Conservation (phyloP, 1,284 basidiomycete species). For the Malassezia nana region DNA sequence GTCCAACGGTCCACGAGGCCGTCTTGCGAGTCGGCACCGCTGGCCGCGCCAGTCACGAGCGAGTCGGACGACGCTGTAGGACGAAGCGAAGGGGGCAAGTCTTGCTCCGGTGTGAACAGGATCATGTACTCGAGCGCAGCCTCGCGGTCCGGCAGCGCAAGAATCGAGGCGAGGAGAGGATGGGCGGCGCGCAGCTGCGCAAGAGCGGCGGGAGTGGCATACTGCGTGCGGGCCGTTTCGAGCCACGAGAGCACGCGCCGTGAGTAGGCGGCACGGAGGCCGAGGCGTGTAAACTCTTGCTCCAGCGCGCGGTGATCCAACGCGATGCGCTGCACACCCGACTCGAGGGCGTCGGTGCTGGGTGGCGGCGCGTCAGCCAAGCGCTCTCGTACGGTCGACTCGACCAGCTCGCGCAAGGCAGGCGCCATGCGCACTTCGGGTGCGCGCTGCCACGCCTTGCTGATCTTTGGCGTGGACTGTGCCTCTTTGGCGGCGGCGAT, state of each 20-base stretch:
- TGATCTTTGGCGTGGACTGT: conserved; percentile 28
- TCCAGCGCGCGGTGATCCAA: conserved; percentile 25
- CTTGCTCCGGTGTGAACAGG: conserved; percentile 66
- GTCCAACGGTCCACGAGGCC: conserved; percentile 66
- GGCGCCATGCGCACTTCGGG: conserved; percentile 79
- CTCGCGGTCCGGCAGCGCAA: conserved; percentile 50
- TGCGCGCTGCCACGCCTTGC: conserved; percentile 58
- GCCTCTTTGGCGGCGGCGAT: conserved; percentile 22
- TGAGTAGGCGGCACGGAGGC: conserved; percentile 41
- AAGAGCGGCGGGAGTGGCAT: conserved; percentile 14
- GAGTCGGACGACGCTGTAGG: conserved; percentile 58
- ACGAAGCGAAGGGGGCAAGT: conserved; percentile 55
- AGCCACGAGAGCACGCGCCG: conserved; percentile 36
- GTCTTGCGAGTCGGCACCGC: conserved; percentile 52
- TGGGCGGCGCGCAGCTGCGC: conserved; percentile 17
- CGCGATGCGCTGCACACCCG: background rate
- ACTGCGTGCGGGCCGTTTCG: conserved; percentile 23
- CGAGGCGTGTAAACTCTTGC: conserved; percentile 32
- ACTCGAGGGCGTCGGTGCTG: conserved; percentile 7
- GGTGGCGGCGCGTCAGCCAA: conserved; percentile 31
- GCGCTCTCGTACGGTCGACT: conserved; percentile 72
- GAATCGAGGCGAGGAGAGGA: conserved; percentile 32
- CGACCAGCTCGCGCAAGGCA: conserved; percentile 66
- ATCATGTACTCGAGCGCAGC: conserved; percentile 67
- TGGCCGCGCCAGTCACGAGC: conserved; percentile 56